phyloP scores from a whole-genome alignment of 352 stramenopile species.

The Phytophthora constricta region DNA sequence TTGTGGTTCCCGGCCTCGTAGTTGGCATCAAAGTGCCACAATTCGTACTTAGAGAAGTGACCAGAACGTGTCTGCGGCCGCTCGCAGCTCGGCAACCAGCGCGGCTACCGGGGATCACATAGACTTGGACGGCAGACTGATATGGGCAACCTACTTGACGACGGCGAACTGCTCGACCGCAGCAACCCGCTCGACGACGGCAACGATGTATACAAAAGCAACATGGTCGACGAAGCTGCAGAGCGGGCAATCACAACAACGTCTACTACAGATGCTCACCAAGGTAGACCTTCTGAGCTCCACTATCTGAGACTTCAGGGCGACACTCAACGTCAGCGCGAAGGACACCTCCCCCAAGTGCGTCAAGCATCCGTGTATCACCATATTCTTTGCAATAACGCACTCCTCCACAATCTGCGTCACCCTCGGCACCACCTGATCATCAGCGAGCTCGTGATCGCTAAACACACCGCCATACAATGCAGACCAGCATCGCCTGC shows the following conservation, averaged over 20 bases:
- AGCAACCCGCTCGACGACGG: background rate
- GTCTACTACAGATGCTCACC: background rate
- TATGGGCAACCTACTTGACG: too few species aligned
- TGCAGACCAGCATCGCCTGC: too few species aligned
- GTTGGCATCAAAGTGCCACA: too few species aligned
- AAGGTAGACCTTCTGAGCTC: background rate
- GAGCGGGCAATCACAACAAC: background rate
- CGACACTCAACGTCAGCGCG: background rate
- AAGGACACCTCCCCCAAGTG: too few species aligned
- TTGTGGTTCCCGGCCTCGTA: too few species aligned
- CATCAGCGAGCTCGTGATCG: background rate
- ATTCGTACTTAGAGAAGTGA: too few species aligned
- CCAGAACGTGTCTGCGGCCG: too few species aligned
- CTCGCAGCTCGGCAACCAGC: too few species aligned
- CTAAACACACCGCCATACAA: background rate
- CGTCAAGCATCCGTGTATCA: background rate
- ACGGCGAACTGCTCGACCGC: too few species aligned
- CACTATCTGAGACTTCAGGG: background rate
- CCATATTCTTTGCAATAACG: background rate
- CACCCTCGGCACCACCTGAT: background rate
- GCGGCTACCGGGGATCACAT: too few species aligned
- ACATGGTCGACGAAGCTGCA: background rate
- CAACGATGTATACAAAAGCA: background rate
- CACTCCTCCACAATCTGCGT: background rate
- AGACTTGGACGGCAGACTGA: too few species aligned